Evolutionary conservation across 345 rosid species (phyloP), one percentile per base, ranked within the genome.

Genomic region (Trapa incisa): DNA sequence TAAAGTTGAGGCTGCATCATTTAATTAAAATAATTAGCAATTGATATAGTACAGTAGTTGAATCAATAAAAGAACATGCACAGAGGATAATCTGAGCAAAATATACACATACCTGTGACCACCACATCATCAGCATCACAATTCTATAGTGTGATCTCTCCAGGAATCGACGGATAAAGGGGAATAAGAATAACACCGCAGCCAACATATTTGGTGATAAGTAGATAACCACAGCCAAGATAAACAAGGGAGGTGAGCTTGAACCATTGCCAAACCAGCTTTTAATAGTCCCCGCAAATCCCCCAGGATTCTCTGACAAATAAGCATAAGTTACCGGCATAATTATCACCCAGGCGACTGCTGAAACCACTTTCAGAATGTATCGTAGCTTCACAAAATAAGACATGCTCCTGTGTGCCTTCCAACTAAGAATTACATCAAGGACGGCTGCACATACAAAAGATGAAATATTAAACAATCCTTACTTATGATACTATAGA

Each of bases 51-150:
- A 15, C 52, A 14, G 33, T 56, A 9, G 37, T 12, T 22, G 8
- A 39, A 14, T 36, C 11, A 32, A 65, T n/a, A 15, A 15, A 66
- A 47, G 9, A 66, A 66, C 22, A 15, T 37, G 33, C 22, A 10
- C 38, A 0, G 8, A 45, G 41, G 60, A 42, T 45, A 7, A 61
- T 16, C 45, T 22, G 9, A 72, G 70, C 66, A 64, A 37, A 22
- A 65, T 13, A 32, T 47, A 32, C 3, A 16, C 56, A 65, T 79
- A 91, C 99, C 96, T 95, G 99, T 64, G 99, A 91, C 99, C 99
- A 95, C 99, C 99, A 95, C 99, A 95, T 95, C 87, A 86, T 83
- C 70, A 95, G 88, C 98, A 89, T 95, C 71, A 89, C 84, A 73
- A 95, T 80, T 84, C 75, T 87, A 71, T 80, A 86, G 81, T 95